Conservation (phyloP, 1,284 basidiomycete species). For the Irpex sp. region DNA sequence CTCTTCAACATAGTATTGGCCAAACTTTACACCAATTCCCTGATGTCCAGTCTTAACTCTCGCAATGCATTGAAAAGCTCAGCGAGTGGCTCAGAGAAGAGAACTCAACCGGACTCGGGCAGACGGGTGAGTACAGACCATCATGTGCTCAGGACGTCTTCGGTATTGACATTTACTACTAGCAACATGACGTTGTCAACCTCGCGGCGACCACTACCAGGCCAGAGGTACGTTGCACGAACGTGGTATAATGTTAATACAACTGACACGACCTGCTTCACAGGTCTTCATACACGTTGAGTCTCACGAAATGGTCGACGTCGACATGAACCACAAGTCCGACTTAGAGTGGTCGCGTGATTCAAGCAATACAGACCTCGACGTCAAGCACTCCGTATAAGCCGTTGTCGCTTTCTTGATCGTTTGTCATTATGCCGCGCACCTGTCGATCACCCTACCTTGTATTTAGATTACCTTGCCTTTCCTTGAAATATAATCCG, state of each 20-base stretch:
- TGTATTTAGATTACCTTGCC: not conserved
- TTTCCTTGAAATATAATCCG: not conserved
- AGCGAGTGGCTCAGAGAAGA: slow-evolving; percentile 4
- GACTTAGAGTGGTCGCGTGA: slow-evolving; percentile 7
- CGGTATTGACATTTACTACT: too few relatives aligned
- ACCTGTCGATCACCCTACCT: too few relatives aligned
- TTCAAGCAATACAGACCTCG: not conserved
- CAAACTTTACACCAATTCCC: slow-evolving; percentile 31
- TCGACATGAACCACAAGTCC: slow-evolving; percentile 1
- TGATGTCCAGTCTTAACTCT: slow-evolving; percentile 31
- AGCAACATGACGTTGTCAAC: not conserved
- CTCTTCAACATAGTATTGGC: slow-evolving; percentile 28
- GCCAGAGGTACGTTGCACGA: not conserved
- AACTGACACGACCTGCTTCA: not conserved
- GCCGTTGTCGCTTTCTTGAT: not conserved
- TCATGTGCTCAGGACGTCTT: too few relatives aligned
- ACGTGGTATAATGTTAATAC: not conserved
- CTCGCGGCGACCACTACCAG: not conserved
- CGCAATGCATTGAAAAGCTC: slow-evolving; percentile 23
- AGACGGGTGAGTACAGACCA: not conserved
- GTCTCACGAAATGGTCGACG: slow-evolving; percentile 26
- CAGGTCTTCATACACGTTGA: slow-evolving; percentile 28
- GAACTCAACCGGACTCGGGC: not conserved
- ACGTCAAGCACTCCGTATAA: not conserved
- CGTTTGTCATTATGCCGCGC: not conserved